Evolutionary conservation across 371 early-diverging fungal genomes (phyloP).

Genomic region (Fennellomyces sp.): DNA sequence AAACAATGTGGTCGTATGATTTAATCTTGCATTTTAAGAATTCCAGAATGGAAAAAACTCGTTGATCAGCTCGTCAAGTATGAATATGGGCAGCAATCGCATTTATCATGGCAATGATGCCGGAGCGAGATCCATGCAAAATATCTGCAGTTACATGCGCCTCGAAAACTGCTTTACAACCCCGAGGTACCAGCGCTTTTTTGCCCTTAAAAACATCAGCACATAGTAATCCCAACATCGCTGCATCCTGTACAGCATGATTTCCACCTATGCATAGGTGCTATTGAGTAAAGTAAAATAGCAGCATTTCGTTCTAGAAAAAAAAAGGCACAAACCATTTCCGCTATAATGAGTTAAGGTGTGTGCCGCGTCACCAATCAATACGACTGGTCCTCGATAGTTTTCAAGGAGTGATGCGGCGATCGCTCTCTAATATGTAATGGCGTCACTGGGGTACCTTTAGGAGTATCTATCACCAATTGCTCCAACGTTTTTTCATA

Average conservation of each 20-base stretch:
- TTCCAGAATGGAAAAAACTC: no score
- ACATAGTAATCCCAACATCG: constrained; percentile 18
- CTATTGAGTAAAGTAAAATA: no score
- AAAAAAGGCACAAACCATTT: constrained; percentile 27
- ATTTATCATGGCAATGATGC: neutral
- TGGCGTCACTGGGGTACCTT: neutral
- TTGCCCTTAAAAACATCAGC: constrained; percentile 9
- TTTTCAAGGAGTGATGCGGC: neutral
- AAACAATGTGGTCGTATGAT: no score
- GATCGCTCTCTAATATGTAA: constrained; percentile 18
- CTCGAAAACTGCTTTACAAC: constrained; percentile 20
- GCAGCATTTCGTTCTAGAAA: no score
- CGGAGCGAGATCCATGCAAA: constrained; percentile 8
- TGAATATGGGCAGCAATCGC: no score
- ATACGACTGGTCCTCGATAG: constrained; percentile 8
- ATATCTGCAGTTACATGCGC: constrained; percentile 20
- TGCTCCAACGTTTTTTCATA: neutral
- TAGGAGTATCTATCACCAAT: neutral
- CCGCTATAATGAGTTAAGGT: constrained; percentile 22
- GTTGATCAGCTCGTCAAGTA: no score
- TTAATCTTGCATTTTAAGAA: no score
- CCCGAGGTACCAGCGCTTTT: constrained; percentile 21
- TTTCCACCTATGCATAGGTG: constrained; percentile 26
- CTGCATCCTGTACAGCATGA: constrained; percentile 38
- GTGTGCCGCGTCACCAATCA: constrained; percentile 28